Evolutionary conservation across 495 filamentous ascomycete species (phyloP).

Genomic region (Darksidea phi): DNA sequence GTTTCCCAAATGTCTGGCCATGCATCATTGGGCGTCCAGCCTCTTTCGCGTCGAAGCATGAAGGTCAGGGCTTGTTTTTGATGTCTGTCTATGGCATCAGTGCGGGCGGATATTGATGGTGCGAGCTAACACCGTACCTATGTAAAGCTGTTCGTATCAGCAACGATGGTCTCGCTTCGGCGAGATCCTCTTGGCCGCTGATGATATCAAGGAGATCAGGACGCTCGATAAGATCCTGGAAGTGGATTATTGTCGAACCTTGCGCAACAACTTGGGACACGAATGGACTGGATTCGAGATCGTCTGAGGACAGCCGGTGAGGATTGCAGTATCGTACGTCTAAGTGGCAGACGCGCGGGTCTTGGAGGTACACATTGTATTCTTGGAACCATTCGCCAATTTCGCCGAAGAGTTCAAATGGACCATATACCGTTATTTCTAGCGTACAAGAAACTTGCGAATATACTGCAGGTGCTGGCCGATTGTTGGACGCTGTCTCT

Average conservation of each 20-base stretch:
- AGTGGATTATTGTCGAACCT: neutral
- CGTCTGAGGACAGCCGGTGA: neutral
- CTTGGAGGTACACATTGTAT: conserved; percentile 2
- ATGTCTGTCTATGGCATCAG: conserved; percentile 5
- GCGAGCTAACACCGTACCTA: neutral
- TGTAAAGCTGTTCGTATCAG: neutral
- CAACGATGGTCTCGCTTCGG: neutral
- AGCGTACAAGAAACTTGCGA: neutral
- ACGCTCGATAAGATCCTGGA: neutral
- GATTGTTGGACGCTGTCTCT: neutral
- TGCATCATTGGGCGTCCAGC: neutral
- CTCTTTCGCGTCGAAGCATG: conserved; percentile 20
- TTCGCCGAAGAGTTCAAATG: conserved; percentile 3
- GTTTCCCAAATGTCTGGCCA: conserved; percentile 11
- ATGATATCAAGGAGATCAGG: neutral
- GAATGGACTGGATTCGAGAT: neutral
- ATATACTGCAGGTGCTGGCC: too few species aligned
- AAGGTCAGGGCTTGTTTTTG: conserved; percentile 28
- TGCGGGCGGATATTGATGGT: neutral
- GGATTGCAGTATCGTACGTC: conserved; percentile 9
- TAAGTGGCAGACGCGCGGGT: neutral
- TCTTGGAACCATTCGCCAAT: conserved; percentile 11
- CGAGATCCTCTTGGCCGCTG: neutral
- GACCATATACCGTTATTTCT: conserved; percentile 3
- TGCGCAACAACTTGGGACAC: neutral